Evolutionary conservation across 2,329 filamentous ascomycete species (phyloP).

Genomic region (Ilyonectria sp.): DNA sequence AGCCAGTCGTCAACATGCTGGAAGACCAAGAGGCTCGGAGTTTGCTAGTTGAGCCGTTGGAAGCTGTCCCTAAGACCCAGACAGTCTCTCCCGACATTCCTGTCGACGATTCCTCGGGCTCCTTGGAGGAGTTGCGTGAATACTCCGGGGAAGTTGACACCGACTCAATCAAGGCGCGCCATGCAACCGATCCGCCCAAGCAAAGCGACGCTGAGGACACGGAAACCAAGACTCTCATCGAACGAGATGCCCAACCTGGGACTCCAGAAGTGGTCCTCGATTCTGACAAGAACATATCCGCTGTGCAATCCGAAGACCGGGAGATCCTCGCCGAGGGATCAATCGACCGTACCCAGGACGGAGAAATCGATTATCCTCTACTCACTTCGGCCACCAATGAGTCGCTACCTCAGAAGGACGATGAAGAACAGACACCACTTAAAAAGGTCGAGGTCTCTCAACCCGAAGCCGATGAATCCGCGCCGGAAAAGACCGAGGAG

Average conservation of each 20-base stretch:
- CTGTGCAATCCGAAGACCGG: not conserved
- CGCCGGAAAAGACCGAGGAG: constrained; percentile 11
- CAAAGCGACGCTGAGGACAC: constrained; percentile 13
- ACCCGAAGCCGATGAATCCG: not conserved
- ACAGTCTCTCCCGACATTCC: not conserved
- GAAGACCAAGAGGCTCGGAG: not conserved
- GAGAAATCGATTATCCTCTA: not conserved
- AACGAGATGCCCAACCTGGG: too few species aligned
- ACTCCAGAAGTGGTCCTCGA: not conserved
- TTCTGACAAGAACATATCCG: not conserved
- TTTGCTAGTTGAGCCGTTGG: not conserved
- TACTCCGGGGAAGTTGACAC: constrained; percentile 10
- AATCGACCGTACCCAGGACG: not conserved
- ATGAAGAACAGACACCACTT: not conserved
- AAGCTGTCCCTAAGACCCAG: constrained; percentile 1
- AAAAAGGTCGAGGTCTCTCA: not conserved
- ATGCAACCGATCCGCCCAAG: constrained; percentile 2
- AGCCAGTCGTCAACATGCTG: not conserved
- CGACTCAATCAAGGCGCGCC: constrained; percentile 14
- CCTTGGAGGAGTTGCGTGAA: constrained; percentile 1
- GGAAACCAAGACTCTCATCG: not conserved
- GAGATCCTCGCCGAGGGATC: not conserved
- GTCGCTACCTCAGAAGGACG: not conserved
- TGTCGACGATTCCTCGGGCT: not conserved
- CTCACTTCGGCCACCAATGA: not conserved